Evolutionary conservation across 2,329 filamentous ascomycete genomes (phyloP).

Genomic region (Clonostachys solani): DNA sequence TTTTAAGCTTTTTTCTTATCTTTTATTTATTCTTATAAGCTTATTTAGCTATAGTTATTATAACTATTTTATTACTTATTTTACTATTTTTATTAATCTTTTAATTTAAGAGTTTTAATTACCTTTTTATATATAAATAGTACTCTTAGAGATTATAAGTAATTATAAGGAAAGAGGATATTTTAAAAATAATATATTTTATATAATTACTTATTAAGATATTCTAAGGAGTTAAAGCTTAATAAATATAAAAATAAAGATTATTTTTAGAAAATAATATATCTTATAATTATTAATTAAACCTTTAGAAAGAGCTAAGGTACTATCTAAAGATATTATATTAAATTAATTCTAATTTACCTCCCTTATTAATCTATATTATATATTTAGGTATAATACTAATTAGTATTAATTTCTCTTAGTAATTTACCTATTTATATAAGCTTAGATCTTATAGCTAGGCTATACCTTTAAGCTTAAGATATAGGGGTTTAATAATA

Average conservation of each 20-base stretch:
- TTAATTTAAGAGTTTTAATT: neutral
- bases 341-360: neutral
- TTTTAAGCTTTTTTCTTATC: neutral
- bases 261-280: neutral
- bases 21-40: neutral
- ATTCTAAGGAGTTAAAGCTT: neutral
- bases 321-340: neutral
- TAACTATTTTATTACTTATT: neutral
- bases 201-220: conserved; percentile 2
- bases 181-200: neutral
- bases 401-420: neutral
- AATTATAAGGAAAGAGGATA: conserved; percentile 1
- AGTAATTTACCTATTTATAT: too few species aligned
- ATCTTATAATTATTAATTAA: neutral
- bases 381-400: neutral
- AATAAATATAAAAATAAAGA: neutral
- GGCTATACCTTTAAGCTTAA: too few species aligned
- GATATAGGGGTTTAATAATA: too few species aligned
- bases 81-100: neutral
- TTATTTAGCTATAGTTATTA: neutral
- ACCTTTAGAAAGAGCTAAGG: neutral
- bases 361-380: neutral
- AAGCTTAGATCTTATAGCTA: too few species aligned
- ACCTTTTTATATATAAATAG: neutral
- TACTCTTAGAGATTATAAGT: neutral